Conservation (phyloP, 129 eudicot species). For the Helianthus tuberosus region DNA sequence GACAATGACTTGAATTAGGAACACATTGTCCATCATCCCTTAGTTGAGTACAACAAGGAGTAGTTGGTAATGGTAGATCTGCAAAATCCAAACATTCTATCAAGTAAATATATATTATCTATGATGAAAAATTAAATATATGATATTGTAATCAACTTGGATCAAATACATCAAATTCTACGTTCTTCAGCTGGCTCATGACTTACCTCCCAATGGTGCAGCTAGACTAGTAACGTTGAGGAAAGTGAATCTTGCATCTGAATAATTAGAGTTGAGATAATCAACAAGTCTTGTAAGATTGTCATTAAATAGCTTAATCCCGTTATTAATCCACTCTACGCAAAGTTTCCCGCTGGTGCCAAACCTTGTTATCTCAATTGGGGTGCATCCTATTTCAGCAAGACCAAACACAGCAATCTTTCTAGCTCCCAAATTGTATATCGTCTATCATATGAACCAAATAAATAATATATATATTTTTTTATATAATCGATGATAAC, state of each 20-base stretch:
- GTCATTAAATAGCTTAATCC: constrained; percentile 40
- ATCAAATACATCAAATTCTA: too few species aligned
- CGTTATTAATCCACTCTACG: constrained; percentile 26
- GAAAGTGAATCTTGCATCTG: constrained; percentile 42
- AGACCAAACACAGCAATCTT: constrained; percentile 50
- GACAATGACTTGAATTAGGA: constrained; percentile 24
- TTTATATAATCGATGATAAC: too few species aligned
- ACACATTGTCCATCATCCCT: constrained; percentile 35
- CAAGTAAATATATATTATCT: neutral
- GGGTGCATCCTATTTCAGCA: constrained; percentile 48
- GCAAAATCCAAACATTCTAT: constrained; percentile 3
- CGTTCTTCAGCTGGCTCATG: neutral
- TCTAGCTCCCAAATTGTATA: constrained; percentile 54
- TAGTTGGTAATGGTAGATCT: constrained; percentile 31
- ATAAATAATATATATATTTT: too few species aligned
- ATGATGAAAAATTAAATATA: neutral
- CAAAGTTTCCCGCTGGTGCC: constrained; percentile 34
- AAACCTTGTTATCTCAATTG: constrained; percentile 25
- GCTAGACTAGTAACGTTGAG: constrained; percentile 29
- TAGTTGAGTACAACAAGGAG: constrained; percentile 32
- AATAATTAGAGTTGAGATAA: constrained; percentile 26
- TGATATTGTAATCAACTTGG: neutral
- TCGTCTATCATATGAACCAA: constrained; percentile 22
- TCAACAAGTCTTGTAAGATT: constrained; percentile 42
- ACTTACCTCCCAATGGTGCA: constrained; percentile 35